Base-by-base conservation (phyloP, 2,329 filamentous ascomycete species). In the Talaromyces sp. region DNA sequence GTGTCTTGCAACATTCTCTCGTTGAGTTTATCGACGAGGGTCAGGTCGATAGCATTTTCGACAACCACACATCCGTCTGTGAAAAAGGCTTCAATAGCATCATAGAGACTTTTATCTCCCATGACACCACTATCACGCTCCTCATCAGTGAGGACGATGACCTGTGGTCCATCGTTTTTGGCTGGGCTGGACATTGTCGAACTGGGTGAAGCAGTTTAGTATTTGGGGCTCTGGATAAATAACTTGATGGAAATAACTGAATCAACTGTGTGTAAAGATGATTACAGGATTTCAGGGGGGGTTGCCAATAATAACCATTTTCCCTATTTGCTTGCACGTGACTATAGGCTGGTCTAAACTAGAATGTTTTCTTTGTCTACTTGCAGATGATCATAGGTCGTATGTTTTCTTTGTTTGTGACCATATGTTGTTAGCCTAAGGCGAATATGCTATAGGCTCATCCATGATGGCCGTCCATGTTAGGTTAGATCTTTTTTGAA, bases 1-100 rank as follows among this genome's bases (percentile, higher is more conserved):
- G 56, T 59, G 23, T 59, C 56, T 52, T 59, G 56, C 44, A 59
- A 31, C 56, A 59, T 59, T 50, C 56, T 51, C n/a, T 51, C 30
- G 36, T 59, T 59, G 30, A 59, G 36, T 3, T 59, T 59, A 44
- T 59, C 56, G 30, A 59, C 52, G 16, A 59, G 52, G 27, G 9
- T 34, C 14, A 27, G 28, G 33, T 59, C 44, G 7, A 59, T 59
- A 10, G 56, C 56, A 59, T 59, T 59, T 12, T 59, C 56, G 18
- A 59, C 18, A n/a, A 59, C 56, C 23, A 59, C 56, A 2, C 52
- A 18, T 27, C 56, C 56, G 14, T 59, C 56, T 16, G 44, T 52
- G 18, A 59, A 59, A 47, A 59, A 59, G 4, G 56, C 56, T n/a
- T 59, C 56, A n/a, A 59, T 59, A 5, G 44, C 42, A 34, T 59